Evolutionary conservation across 768 basidiomycete genomes (phyloP).

Genomic region (Porpolomopsis calyptriformis): DNA sequence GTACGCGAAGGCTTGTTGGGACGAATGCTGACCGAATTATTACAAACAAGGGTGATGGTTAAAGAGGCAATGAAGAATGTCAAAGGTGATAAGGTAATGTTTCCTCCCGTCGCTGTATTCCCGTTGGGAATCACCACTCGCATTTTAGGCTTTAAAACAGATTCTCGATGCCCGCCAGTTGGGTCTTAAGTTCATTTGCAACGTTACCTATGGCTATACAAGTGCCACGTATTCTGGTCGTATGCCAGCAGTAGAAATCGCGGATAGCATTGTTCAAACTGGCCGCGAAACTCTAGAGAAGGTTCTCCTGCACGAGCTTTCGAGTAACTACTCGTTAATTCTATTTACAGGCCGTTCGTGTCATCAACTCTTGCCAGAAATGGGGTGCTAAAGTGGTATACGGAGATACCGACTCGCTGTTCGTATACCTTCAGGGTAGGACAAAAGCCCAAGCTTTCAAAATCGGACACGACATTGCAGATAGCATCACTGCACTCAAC

Average conservation of each 20-base stretch:
- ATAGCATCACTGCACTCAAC: conserved; percentile 74
- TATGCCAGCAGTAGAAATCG: conserved; percentile 98
- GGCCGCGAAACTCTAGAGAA: conserved; percentile 93
- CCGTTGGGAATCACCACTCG: neutral
- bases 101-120: conserved; percentile 1
- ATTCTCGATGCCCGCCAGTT: conserved; percentile 88
- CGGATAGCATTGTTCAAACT: conserved; percentile 95
- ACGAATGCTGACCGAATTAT: conserved; percentile 84
- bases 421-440: conserved; percentile 81
- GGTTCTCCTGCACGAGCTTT: conserved; percentile 30
- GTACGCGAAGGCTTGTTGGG: conserved; percentile 79
- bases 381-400: conserved; percentile 94
- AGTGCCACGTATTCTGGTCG: conserved; percentile 89
- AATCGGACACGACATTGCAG: conserved; percentile 88
- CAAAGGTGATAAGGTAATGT: conserved; percentile 58
- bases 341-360: conserved; percentile 58
- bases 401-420: conserved; percentile 95
- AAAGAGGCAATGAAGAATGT: conserved; percentile 90
- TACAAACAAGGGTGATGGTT: conserved; percentile 96
- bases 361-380: conserved; percentile 64
- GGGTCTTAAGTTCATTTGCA: conserved; percentile 86
- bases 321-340: neutral
- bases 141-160: conserved; percentile 50
- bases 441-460: conserved; percentile 90
- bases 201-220: conserved; percentile 95